Base-by-base conservation (phyloP, 768 basidiomycete species). In the Rhodotorula sphaerocarpa region DNA sequence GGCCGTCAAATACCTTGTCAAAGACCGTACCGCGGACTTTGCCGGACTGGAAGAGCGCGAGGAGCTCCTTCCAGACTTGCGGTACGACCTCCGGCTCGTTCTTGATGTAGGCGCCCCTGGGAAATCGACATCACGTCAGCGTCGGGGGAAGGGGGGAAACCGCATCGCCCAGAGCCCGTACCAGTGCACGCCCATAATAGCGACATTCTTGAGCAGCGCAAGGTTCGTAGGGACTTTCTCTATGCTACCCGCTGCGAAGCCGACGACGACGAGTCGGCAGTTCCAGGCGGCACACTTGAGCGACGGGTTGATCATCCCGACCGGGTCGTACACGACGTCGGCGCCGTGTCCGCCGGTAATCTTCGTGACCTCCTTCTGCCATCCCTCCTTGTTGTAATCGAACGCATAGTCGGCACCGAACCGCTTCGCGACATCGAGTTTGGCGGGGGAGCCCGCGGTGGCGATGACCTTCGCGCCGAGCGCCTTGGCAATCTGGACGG, bases 211-310 rank as follows among this genome's bases (percentile, higher is more conserved):
- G 27, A 92, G 79, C 20, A 93, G 78, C 20, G 91, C 81, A 27
- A 80, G 73, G 68, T 81, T 81, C 73, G 90, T 83, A 1, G 93
- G 88, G 27, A 93, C 80, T 79, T 89, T 88, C 75, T 91, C 89
- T 57, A 93, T 89, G 18, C 79, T 75, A 6, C 88, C 88, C 11
- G 81, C 87, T 6, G 87, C 89, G 75, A 92, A 97, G 0, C 93
- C 95, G 55, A 99, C 85, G n/a, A 97, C 87, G 16, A 99, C 71
- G 2, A 87, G 85, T 20, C 93, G 82, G 1, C 92, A 90, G 74
- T 92, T 91, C 85, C 92, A 96, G 1, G 86, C 87, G 59, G 91
- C 88, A 74, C 90, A 93, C 74, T 92, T 97, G 59, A 96, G 73
- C 50, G 81, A 86, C 84, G 59, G 86, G 73, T 80, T 79, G 61